These are phyloP conservation scores for Escovopsis sp. DNA, from an alignment of 2,329 filamentous ascomycete genomes.

Conservation along the genomic window DNA sequence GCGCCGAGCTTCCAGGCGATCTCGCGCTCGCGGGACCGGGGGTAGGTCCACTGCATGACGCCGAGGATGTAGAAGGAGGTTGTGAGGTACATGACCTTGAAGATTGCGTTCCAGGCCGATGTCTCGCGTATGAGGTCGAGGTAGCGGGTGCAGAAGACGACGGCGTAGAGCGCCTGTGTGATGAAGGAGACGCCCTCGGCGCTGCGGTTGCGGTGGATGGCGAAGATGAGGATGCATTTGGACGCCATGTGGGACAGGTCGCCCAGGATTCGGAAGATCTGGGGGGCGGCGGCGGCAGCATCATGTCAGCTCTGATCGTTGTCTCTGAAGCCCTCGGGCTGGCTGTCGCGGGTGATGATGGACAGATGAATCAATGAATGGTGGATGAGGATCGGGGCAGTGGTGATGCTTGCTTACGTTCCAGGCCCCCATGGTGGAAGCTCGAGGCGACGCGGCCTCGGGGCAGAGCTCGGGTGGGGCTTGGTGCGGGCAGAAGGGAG, in stretches of 20 bases:
- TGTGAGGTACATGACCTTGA: slow-evolving; percentile 81
- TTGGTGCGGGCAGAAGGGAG: neutral
- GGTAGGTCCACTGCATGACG: slow-evolving; percentile 75
- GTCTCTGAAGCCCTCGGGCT: neutral
- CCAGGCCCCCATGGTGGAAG: slow-evolving; percentile 24
- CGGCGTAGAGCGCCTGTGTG: slow-evolving; percentile 73
- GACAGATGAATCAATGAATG: too few species aligned
- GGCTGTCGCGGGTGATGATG: neutral
- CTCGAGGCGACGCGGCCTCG: slow-evolving; percentile 5
- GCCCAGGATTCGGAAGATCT: slow-evolving; percentile 62
- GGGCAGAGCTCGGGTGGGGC: neutral
- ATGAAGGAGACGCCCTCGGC: slow-evolving; percentile 87
- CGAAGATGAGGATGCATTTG: slow-evolving; percentile 80
- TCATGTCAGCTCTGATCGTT: too few species aligned
- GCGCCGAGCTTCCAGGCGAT: slow-evolving; percentile 85
- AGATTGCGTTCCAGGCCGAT: slow-evolving; percentile 55
- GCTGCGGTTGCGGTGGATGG: slow-evolving; percentile 77
- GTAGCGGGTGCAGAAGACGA: slow-evolving; percentile 79
- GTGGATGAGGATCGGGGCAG: too few species aligned
- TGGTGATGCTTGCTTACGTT: slow-evolving; percentile 18
- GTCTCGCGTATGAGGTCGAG: slow-evolving; percentile 57
- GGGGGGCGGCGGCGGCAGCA: too few species aligned
- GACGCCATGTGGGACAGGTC: slow-evolving; percentile 76
- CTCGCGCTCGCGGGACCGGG: slow-evolving; percentile 79
- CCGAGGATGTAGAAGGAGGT: slow-evolving; percentile 77